These are phyloP conservation scores for Peronospora tabacina DNA, from an alignment of 352 stramenopile species.

Conservation along the genomic window DNA sequence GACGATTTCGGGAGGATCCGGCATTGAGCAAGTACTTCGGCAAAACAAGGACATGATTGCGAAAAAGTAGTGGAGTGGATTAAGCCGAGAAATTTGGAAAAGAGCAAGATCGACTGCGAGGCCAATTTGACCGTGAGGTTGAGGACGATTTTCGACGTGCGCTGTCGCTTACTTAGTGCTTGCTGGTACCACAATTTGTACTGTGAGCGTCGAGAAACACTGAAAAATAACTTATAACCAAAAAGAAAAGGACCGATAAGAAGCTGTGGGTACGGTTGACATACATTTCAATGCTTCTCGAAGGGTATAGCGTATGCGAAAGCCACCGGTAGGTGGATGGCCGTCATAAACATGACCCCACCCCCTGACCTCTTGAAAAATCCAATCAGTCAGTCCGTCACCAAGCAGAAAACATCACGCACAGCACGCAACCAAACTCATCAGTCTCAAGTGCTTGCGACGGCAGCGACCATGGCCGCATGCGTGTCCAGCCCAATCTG, in stretches of 20 bases:
- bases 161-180: slow-evolving; percentile 15
- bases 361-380: too few relatives aligned
- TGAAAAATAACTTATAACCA: slow-evolving; percentile 55
- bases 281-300: too few relatives aligned
- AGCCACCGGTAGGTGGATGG: slow-evolving; percentile 23
- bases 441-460: slow-evolving; percentile 60
- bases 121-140: background rate
- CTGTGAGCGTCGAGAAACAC: slow-evolving; percentile 23
- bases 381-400: too few relatives aligned
- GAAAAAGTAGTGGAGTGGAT: background rate
- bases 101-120: background rate
- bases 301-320: too few relatives aligned
- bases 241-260: slow-evolving; percentile 29
- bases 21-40: slow-evolving; percentile 24
- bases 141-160: slow-evolving; percentile 7
- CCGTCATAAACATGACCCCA: too few relatives aligned
- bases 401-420: too few relatives aligned
- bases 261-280: too few relatives aligned
- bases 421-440: too few relatives aligned
- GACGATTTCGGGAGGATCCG: slow-evolving; percentile 15
- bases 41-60: slow-evolving; percentile 16
- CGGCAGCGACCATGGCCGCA: slow-evolving; percentile 86
- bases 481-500: slow-evolving; percentile 95
- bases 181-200: too few relatives aligned
- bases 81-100: background rate